Evolutionary conservation across 2,329 filamentous ascomycete species (phyloP), one percentile per base, ranked within the genome.

Genomic region (Aureobasidium sp.): DNA sequence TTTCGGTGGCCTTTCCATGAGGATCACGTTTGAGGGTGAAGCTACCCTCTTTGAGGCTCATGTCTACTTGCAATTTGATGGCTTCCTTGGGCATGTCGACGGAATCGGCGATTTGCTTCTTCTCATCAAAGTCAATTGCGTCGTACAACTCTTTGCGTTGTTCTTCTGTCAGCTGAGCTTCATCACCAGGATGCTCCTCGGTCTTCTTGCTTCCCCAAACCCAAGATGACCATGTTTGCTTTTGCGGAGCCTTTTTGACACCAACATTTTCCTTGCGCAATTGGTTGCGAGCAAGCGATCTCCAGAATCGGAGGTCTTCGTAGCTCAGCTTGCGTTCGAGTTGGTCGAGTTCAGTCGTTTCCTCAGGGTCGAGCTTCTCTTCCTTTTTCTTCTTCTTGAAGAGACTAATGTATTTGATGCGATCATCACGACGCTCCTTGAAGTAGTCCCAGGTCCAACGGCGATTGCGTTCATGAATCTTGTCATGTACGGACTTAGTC

Each of bases 71-170:
- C 73, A 97, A 81, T 75, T 97, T 97, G 69, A 99, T 82, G 10
- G 91, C 91, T 68, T 99, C 94, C 59, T 90, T 85, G 0, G 95
- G 95, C 36, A 91, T 81, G 67, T 99, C 94, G 3, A 99, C 87
- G 44, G 89, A 87, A 67, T 96, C 91, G 0, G 91, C 82, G 41
- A 99, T 82, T 2, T 89, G 90, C 63, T 92, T 87, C 78, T 97
- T 97, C 75, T 99, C 94, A 65, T 99, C 90, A 87, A 93, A 99
- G 69, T 97, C 94, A 68, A 99, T 99, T 54, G 91, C 95, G 67
- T 95, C 88, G 73, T 97, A 99, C 10, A 99, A 83, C 75, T 99
- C 93, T 72, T 97, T 91, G 45, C 93, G 87, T 73, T 99, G 92
- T 74, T 97, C 87, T 64, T 99, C 94, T 0, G 90, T 95, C 82